Conservation (phyloP, 148 eudicot genomes). For the Chenopodium berlandieri region DNA sequence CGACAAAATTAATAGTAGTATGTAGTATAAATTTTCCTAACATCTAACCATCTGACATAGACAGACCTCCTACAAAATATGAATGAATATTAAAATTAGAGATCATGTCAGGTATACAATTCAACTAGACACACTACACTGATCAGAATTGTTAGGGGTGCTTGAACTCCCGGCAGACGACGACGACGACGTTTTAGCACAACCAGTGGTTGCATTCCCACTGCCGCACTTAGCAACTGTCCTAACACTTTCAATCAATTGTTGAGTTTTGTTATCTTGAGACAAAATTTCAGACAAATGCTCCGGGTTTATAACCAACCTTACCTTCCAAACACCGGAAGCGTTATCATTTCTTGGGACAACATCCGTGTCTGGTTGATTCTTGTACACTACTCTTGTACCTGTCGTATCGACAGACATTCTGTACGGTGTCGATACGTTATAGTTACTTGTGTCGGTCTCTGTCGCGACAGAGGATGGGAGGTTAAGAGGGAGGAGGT, state of each 20-base stretch:
- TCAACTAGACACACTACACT: slow-evolving; percentile 30
- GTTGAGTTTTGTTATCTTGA: slow-evolving; percentile 46
- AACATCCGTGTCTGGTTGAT: slow-evolving; percentile 28
- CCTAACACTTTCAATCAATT: slow-evolving; percentile 48
- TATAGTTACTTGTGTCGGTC: background rate
- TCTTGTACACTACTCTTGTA: slow-evolving; percentile 1
- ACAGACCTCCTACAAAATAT: background rate
- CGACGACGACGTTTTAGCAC: slow-evolving; percentile 16
- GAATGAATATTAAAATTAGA: background rate
- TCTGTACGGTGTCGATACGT: slow-evolving; percentile 32
- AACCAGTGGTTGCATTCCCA: background rate
- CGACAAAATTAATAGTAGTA: too few relatives aligned
- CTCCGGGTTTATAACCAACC: slow-evolving; percentile 56
- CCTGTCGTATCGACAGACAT: slow-evolving; percentile 36
- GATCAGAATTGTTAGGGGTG: slow-evolving; percentile 15
- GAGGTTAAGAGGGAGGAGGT: slow-evolving; percentile 39
- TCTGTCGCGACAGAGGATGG: slow-evolving; percentile 3
- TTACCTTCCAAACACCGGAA: slow-evolving; percentile 53
- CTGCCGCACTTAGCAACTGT: slow-evolving; percentile 54
- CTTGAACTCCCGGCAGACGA: slow-evolving; percentile 18
- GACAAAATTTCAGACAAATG: slow-evolving; percentile 50
- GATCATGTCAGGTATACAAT: slow-evolving; percentile 5
- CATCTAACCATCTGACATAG: too few relatives aligned
- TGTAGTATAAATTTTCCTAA: too few relatives aligned
- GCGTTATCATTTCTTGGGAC: slow-evolving; percentile 21